Base-by-base conservation (phyloP, 2,329 filamentous ascomycete species). In the Thelonectria discophora region DNA sequence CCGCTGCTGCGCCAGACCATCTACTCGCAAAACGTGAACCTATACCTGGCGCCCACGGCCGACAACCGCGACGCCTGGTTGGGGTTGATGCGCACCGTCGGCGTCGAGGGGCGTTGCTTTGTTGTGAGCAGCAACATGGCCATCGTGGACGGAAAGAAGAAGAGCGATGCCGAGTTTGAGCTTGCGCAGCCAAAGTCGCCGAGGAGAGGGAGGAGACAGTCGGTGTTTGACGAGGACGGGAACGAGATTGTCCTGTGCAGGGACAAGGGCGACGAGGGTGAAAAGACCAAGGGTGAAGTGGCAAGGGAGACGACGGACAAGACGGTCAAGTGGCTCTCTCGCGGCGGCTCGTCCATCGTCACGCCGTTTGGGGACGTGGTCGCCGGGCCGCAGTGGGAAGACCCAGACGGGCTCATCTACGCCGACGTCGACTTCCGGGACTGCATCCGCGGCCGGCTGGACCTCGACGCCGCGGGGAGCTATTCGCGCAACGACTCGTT, bases 41-140 rank as follows among this genome's bases (percentile, higher is more conserved):
- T 97, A 12, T 97, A 94, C 77, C 86, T 97, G 2, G 93, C 94
- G 0, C 94, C 94, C 0, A 97, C 94, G 1, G 94, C 94, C 1
- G 94, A 97, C 78, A 86, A 84, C 18, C 84, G 94, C 63, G 91
- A 94, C 70, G 88, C 91, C 0, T 98, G 94, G 94, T 78, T 92
- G 21, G 80, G 87, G 0, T 80, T 96, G n/a, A 90, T 97, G 88
- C 85, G 90, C 53, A 97, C 93, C 0, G 82, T 95, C 7, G 93
- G 88, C 3, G 84, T 87, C 55, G 94, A 98, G 76, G 91, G 93
- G 0, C 84, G 94, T 18, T 92, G 92, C 68, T 94, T 96, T 68
- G 93, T 97, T 17, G 80, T 97, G 3, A 93, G 88, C 72, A 88
- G 91, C 46, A 97, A 97, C 75, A 94, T 96, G 81, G 94, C 90